A percentile compares a stretch with the other conserved stretches of the same genome.
phyloP scores from a whole-genome alignment of 129 eudicot genomes.

The Chrysanthemum makinoi region DNA sequence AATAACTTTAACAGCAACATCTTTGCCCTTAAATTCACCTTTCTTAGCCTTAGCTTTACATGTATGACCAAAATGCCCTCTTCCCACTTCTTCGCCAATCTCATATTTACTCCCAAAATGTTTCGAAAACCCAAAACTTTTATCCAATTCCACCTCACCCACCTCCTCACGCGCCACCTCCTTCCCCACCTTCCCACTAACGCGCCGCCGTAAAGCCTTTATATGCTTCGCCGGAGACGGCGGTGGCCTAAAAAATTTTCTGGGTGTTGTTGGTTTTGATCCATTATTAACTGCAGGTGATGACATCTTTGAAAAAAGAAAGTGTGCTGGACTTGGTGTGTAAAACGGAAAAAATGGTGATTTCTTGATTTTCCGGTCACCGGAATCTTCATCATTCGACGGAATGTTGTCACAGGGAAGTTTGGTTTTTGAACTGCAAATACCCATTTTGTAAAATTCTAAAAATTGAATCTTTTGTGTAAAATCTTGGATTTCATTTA shows the following conservation, averaged over 20 bases:
- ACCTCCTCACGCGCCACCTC: slow-evolving; percentile 52
- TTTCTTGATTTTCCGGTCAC: slow-evolving; percentile 28
- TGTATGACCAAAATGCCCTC: slow-evolving; percentile 96
- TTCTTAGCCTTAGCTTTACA: slow-evolving; percentile 67
- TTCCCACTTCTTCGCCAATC: slow-evolving; percentile 78
- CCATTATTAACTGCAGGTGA: slow-evolving; percentile 62
- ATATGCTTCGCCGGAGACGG: slow-evolving; percentile 98
- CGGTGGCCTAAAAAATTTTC: slow-evolving; percentile 62
- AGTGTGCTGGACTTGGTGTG: slow-evolving; percentile 88
- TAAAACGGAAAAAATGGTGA: slow-evolving; percentile 76
- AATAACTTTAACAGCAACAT: slow-evolving; percentile 89
- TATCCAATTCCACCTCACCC: slow-evolving; percentile 58
- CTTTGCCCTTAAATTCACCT: slow-evolving; percentile 77
- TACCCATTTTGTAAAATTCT: slow-evolving; percentile 37
- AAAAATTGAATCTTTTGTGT: slow-evolving; percentile 6
- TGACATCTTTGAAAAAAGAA: slow-evolving; percentile 63
- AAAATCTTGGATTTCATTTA: slow-evolving; percentile 20
- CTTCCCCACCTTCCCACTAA: slow-evolving; percentile 57
- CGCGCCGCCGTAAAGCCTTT: slow-evolving; percentile 59
- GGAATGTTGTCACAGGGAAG: slow-evolving; percentile 30
- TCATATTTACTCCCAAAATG: slow-evolving; percentile 59
- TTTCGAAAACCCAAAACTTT: slow-evolving; percentile 78
- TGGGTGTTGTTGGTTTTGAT: slow-evolving; percentile 55
- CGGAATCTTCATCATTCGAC: not conserved
- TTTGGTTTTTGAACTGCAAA: slow-evolving; percentile 41